phyloP scores from a whole-genome alignment of 169 alveolate genomes.

The Eimeria sp. region DNA sequence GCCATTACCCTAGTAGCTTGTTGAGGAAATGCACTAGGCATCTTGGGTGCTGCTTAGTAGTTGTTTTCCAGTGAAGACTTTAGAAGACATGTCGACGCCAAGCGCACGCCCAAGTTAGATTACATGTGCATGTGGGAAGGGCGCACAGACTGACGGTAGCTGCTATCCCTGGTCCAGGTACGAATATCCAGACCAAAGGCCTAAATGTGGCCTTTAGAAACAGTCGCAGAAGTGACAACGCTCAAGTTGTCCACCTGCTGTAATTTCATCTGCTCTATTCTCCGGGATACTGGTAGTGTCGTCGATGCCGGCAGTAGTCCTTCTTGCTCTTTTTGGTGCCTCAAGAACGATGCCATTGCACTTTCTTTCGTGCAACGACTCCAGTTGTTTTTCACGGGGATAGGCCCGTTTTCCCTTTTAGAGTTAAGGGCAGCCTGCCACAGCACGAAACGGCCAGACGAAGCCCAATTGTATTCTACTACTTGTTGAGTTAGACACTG shows the following conservation, averaged over 20 bases:
- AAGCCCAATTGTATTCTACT: not conserved
- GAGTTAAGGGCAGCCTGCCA: conserved; percentile 33
- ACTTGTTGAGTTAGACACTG: not conserved
- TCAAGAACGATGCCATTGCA: conserved; percentile 51
- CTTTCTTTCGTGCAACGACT: conserved; percentile 2
- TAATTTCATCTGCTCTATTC: conserved; percentile 1
- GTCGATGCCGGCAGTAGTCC: not conserved
- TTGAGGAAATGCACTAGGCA: not conserved
- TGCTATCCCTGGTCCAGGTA: not conserved
- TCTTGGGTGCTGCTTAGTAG: not conserved
- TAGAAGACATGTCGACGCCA: not conserved
- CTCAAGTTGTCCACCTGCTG: conserved; percentile 53
- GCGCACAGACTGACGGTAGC: no score
- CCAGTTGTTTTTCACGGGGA: conserved; percentile 47
- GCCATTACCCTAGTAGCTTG: not conserved
- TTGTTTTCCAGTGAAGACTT: not conserved
- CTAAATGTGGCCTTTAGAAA: not conserved
- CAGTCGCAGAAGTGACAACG: conserved; percentile 8
- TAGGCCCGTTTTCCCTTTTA: conserved; percentile 22
- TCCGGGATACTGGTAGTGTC: conserved; percentile 2
- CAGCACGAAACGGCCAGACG: not conserved
- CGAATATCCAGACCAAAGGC: not conserved
- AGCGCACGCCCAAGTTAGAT: not conserved
- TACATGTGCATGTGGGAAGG: not conserved
- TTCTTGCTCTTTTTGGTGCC: conserved; percentile 5